Conservation (phyloP, 192 early-diverging fungal genomes). For the Entomortierella beljakovae region DNA sequence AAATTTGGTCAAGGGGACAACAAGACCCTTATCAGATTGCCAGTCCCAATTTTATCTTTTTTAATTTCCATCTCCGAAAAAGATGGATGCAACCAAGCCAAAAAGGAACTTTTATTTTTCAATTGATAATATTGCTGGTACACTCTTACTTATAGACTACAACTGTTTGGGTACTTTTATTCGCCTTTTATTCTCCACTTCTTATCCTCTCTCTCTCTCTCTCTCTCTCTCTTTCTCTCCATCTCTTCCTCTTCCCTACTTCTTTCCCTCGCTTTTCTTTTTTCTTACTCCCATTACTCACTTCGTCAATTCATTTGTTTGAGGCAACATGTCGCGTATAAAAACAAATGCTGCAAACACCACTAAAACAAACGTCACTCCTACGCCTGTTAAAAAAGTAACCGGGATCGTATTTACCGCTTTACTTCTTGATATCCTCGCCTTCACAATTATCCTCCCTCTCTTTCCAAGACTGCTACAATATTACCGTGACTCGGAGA, state of each 20-base stretch:
- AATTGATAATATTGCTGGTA: no score
- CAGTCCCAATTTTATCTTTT: no score
- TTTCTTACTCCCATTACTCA: no score
- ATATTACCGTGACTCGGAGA: slow-evolving; percentile 81
- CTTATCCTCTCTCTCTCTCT: not conserved
- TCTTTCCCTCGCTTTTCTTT: not conserved
- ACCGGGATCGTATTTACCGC: slow-evolving; percentile 80
- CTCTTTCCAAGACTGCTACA: slow-evolving; percentile 91
- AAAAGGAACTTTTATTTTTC: no score
- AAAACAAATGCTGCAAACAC: not conserved
- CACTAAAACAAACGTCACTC: not conserved
- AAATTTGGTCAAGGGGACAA: no score
- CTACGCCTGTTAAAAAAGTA: slow-evolving; percentile 22
- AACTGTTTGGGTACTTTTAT: no score
- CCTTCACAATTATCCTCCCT: slow-evolving; percentile 98
- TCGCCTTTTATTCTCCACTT: not conserved
- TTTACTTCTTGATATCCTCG: slow-evolving; percentile 93
- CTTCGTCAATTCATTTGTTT: no score
- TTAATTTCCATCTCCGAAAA: no score
- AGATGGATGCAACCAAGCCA: no score
- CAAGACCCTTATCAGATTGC: no score
- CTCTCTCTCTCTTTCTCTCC: not conserved
- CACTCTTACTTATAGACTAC: no score
- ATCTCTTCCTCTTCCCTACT: not conserved
- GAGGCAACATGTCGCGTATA: no score